Evolutionary conservation across 495 filamentous ascomycete species (phyloP), one percentile per base, ranked within the genome.

Genomic region (Hypomontagnella monticulosa): DNA sequence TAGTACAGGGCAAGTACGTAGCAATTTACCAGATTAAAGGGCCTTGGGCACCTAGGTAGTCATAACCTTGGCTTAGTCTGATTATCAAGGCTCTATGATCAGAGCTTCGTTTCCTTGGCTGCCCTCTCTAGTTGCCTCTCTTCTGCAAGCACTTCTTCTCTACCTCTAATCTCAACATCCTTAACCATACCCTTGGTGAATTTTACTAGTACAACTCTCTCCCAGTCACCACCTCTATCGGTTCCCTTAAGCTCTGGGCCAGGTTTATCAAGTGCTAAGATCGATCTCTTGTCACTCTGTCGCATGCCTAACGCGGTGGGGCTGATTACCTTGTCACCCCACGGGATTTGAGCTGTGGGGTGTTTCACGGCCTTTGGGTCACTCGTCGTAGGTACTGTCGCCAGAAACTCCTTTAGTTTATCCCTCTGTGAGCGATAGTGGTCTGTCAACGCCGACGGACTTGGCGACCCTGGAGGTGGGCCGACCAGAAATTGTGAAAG

Each of bases 291-390:
- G 64, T 92, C 87, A 30, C 71, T 74, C 8, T 77, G 72, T n/a
- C 81, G 73, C 67, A 83, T 70, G 57, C 85, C 83, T 23, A 91
- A 57, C 33, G 80, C 76, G n/a, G 78, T 77, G 1, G 92, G 91
- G 40, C 84, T 88, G 38, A 97, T 95, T 16, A 84, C 88, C 73
- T 91, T 96, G 18, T 95, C 82, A 9, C 81, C 84, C 92, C 93
- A 95, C 7, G 88, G 79, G 2, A 89, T 57, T 72, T 78, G 46
- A 7, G 75, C 71, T 4, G 71, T 81, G 52, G 18, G 80, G 72
- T 78, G 78, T 18, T 34, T 36, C 33, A 42, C 43, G 12, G 57
- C 70, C 42, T 63, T 50, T 32, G 55, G 55, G 18, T 56, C 44
- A 27, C 48, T 53, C 16, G 57, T 38, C 16, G 69, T 80, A 10